phyloP scores from a whole-genome alignment of 228 moss, liverwort and hornwort genomes.

The Sphagnum fallax region DNA sequence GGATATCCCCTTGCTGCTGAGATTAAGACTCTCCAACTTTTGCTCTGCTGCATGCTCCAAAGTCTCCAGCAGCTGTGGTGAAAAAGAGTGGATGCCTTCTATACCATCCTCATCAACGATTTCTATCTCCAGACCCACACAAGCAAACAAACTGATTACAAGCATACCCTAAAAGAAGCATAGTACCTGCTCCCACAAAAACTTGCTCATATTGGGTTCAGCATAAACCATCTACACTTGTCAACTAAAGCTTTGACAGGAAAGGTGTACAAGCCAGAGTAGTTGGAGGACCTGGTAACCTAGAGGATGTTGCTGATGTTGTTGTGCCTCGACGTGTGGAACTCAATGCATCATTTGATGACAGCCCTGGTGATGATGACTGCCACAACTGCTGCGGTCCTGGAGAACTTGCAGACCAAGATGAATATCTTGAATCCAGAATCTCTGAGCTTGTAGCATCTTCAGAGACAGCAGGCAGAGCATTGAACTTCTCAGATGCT shows the following conservation, averaged over 20 bases:
- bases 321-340: conserved; percentile 4
- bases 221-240: too few species aligned
- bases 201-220: background rate
- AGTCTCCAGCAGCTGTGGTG: conserved; percentile 37
- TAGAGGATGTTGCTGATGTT: conserved; percentile 11
- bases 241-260: background rate
- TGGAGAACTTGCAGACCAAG: background rate
- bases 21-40: conserved; percentile 32
- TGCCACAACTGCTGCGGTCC: conserved; percentile 4
- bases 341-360: conserved; percentile 7
- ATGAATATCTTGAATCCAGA: background rate
- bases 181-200: background rate
- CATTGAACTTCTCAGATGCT: conserved; percentile 41
- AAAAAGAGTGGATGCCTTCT: conserved; percentile 23
- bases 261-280: conserved; percentile 11
- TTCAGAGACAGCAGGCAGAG: conserved; percentile 42
- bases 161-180: background rate
- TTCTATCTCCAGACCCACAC: background rate
- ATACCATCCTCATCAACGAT: conserved; percentile 14
- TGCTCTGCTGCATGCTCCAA: conserved; percentile 45
- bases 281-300: conserved; percentile 5
- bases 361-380: conserved; percentile 16
- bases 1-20: conserved; percentile 40
- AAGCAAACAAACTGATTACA: background rate
- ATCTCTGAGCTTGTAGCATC: conserved; percentile 6